These are phyloP conservation scores for Nidula niveotomentosa DNA, from an alignment of 1,284 basidiomycete genomes.

Conservation along the genomic window DNA sequence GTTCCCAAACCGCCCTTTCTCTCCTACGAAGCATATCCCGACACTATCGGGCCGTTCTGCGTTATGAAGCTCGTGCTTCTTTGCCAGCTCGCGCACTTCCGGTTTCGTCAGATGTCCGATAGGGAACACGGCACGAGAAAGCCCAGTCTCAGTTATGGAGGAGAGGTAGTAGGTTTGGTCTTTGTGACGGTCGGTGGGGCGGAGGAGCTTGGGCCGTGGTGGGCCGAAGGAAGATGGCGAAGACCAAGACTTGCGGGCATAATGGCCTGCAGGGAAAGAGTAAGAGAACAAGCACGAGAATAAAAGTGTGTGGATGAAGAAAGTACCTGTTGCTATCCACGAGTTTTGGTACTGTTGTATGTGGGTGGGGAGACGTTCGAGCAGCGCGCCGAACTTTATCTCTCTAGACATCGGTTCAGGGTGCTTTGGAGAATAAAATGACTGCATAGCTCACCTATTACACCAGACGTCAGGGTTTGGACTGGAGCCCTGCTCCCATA, in stretches of 20 bases:
- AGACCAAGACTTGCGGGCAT: slow-evolving; percentile 73
- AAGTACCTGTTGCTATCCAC: slow-evolving; percentile 64
- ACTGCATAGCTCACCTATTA: slow-evolving; percentile 62
- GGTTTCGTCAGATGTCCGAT: slow-evolving; percentile 67
- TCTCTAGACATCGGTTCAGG: slow-evolving; percentile 49
- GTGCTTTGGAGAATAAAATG: background rate
- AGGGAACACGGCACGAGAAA: slow-evolving; percentile 78
- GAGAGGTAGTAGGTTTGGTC: slow-evolving; percentile 97
- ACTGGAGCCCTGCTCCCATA: slow-evolving; percentile 78
- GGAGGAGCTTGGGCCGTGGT: slow-evolving; percentile 61
- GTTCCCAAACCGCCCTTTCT: slow-evolving; percentile 70
- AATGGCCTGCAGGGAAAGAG: slow-evolving; percentile 64
- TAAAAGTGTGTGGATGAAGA: too few relatives aligned
- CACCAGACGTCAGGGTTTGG: slow-evolving; percentile 97
- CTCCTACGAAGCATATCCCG: slow-evolving; percentile 97
- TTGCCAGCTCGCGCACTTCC: slow-evolving; percentile 80
- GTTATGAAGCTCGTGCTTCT: slow-evolving; percentile 67
- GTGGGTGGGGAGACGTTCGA: slow-evolving; percentile 55
- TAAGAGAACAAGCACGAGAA: too few relatives aligned
- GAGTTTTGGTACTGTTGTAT: slow-evolving; percentile 25
- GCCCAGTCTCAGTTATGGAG: slow-evolving; percentile 64
- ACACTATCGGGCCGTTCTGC: slow-evolving; percentile 87
- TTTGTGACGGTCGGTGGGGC: slow-evolving; percentile 69
- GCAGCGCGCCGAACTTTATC: slow-evolving; percentile 91
- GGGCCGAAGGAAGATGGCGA: slow-evolving; percentile 10